Evolutionary conservation across 768 basidiomycete genomes (phyloP).

Genomic region (Trametopsis cervina): DNA sequence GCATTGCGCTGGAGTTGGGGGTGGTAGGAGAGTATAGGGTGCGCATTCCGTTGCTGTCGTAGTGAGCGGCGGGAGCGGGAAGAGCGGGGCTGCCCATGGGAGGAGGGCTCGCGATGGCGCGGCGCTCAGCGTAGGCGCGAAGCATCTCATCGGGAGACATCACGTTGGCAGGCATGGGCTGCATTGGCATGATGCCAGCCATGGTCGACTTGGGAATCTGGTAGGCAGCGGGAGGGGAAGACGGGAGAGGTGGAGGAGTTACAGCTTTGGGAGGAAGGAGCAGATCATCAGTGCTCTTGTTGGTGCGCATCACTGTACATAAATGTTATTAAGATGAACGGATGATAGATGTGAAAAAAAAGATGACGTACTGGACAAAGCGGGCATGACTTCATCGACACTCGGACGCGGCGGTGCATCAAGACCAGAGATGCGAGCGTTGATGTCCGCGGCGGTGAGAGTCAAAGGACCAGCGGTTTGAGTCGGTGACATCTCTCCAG

Average conservation of each 20-base stretch:
- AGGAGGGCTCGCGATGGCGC: constrained; percentile 27
- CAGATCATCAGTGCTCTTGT: constrained; percentile 36
- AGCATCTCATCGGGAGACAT: constrained; percentile 74
- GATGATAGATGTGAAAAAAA: neutral
- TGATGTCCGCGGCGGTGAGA: constrained; percentile 57
- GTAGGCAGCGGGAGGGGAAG: constrained; percentile 28
- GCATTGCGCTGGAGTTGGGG: constrained; percentile 2
- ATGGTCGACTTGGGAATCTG: constrained; percentile 24
- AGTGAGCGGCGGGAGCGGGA: constrained; percentile 21
- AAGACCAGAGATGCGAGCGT: constrained; percentile 38
- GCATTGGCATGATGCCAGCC: constrained; percentile 32
- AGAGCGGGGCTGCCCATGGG: constrained; percentile 15
- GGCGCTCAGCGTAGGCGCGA: constrained; percentile 58
- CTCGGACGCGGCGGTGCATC: constrained; percentile 29
- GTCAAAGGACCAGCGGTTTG: constrained; percentile 35
- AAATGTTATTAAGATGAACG: neutral
- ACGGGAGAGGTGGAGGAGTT: constrained; percentile 18
- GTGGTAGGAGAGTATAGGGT: constrained; percentile 25
- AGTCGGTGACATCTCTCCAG: constrained; percentile 34
- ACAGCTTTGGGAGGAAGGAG: constrained; percentile 31
- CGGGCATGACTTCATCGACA: constrained; percentile 60
- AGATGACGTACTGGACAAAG: constrained; percentile 49
- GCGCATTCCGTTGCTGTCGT: constrained; percentile 26
- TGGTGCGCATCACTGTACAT: constrained; percentile 66
- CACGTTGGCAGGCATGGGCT: constrained; percentile 31